Conservation (phyloP, 225 moss, liverwort and hornwort genomes). For the Pseudisothecium myosuroides region DNA sequence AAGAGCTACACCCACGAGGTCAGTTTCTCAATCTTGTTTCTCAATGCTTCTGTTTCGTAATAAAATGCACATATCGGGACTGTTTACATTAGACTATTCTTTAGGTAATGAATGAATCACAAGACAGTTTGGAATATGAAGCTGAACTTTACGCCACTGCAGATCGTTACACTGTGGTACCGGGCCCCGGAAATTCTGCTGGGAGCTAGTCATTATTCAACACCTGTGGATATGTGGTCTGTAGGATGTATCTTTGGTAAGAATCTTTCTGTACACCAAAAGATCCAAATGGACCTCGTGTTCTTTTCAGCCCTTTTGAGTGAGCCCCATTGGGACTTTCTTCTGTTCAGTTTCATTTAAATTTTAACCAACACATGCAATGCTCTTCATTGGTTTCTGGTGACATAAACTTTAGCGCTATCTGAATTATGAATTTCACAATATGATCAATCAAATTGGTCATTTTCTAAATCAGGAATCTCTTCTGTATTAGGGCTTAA, state of each 20-base stretch:
- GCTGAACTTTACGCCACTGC: background rate
- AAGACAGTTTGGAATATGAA: background rate
- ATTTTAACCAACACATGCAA: background rate
- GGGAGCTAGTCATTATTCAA: slow-evolving; percentile 37
- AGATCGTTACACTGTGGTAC: slow-evolving; percentile 50
- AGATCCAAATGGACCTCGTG: background rate
- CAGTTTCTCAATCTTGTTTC: background rate
- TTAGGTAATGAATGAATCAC: background rate
- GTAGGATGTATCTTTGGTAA: slow-evolving; percentile 52
- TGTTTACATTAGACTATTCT: background rate
- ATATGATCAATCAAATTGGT: background rate
- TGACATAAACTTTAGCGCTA: background rate
- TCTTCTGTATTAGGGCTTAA: background rate
- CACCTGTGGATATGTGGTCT: slow-evolving; percentile 52
- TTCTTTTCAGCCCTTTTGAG: background rate
- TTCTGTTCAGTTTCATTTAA: background rate
- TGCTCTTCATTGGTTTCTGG: background rate
- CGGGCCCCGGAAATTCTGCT: slow-evolving; percentile 43
- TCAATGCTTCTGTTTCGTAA: background rate
- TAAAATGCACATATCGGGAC: background rate
- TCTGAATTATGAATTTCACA: background rate
- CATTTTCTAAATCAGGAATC: background rate
- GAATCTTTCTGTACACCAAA: background rate
- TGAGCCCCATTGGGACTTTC: background rate
- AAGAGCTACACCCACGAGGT: slow-evolving; percentile 54